Evolutionary conservation across 2,329 filamentous ascomycete species (phyloP), one percentile per base, ranked within the genome.

Genomic region (Xylaria sp.): DNA sequence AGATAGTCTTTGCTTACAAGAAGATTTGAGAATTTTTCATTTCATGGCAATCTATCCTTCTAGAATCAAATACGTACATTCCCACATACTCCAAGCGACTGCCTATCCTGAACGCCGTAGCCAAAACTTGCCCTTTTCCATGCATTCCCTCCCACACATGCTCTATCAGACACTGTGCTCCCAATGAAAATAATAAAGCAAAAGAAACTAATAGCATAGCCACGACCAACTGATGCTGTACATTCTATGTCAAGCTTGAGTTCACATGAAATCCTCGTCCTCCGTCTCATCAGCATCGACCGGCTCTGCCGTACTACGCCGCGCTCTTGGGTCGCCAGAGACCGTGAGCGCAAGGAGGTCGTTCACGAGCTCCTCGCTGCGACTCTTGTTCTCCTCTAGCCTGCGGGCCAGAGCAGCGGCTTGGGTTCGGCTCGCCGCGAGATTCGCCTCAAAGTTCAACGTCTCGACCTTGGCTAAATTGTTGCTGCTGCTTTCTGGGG

Each of bases 331-430:
- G 8, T 58, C 66, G 4, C 57, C 70, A 4, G 65, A 64, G 14
- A 72, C 64, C 14, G 69, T 70, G 33, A 75, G 59, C 0, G 73
- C 71, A 33, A 76, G 65, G 23, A 76, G 70, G 23, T 74, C 73
- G 42, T 74, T 74, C 0, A 76, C 73, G 9, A 76, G 68, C 58
- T 75, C 74, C 57, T 76, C 70, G 46, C 70, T 72, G 0, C 71
- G 71, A 35, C 66, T 74, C 63, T 70, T 68, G 31, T 72, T 71
- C 60, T 71, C 67, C 52, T 72, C 70, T 0, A 72, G 50, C 4
- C 67, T 61, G 5, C 47, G 67, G 21, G 67, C 65, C 5, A 69
- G 57, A 17, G 55, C 65, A 0, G 63, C 61, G 15, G 65, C 62
- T 47, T 65, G 59, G n/a, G 28, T 54, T 9, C 64, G 47, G 25